Percentiles rank a stretch among this genome's conserved stretches.
These are phyloP conservation scores for Tolypocladium nubicola DNA, from an alignment of 2,329 filamentous ascomycete genomes.

Conservation along the genomic window DNA sequence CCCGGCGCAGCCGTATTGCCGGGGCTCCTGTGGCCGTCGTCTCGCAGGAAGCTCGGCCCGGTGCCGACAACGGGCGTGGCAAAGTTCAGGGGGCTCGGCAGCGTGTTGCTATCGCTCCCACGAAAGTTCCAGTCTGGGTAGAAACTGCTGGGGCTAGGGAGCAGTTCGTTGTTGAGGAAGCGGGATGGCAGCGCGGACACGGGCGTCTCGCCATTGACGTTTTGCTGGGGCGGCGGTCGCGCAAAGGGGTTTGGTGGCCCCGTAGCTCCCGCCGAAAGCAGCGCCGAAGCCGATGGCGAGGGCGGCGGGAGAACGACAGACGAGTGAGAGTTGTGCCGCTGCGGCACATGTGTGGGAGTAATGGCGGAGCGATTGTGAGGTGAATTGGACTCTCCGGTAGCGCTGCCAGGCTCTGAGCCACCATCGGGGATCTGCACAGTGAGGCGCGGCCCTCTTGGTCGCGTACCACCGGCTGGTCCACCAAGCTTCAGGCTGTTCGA, in stretches of 20 bases:
- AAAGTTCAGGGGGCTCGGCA: slow-evolving; percentile 88
- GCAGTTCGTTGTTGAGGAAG: slow-evolving; percentile 77
- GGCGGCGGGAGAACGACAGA: slow-evolving; percentile 81
- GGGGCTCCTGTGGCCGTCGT: slow-evolving; percentile 29
- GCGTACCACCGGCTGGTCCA: slow-evolving; percentile 45
- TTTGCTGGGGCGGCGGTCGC: slow-evolving; percentile 66
- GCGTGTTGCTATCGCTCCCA: slow-evolving; percentile 65
- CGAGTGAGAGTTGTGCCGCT: slow-evolving; percentile 46
- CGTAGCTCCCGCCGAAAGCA: slow-evolving; percentile 82
- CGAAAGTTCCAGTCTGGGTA: slow-evolving; percentile 84
- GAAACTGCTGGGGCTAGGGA: slow-evolving; percentile 86
- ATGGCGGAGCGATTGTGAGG: slow-evolving; percentile 45
- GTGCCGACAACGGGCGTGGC: slow-evolving; percentile 63
- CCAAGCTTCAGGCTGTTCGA: slow-evolving; percentile 63
- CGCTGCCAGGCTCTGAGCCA: slow-evolving; percentile 64
- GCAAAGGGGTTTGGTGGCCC: slow-evolving; percentile 96
- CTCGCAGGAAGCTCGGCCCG: slow-evolving; percentile 52
- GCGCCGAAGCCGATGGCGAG: slow-evolving; percentile 75
- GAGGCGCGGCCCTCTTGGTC: slow-evolving; percentile 68
- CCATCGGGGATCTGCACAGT: slow-evolving; percentile 95
- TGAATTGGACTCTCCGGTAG: slow-evolving; percentile 61
- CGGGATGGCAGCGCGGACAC: slow-evolving; percentile 89
- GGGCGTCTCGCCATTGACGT: slow-evolving; percentile 51
- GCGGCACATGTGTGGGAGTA: slow-evolving; percentile 43
- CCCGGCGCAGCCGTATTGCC: slow-evolving; percentile 6